Evolutionary conservation across 2,329 filamentous ascomycete genomes (phyloP), one percentile per base, ranked within the genome.

Genomic region (Emydomyces testavorans): DNA sequence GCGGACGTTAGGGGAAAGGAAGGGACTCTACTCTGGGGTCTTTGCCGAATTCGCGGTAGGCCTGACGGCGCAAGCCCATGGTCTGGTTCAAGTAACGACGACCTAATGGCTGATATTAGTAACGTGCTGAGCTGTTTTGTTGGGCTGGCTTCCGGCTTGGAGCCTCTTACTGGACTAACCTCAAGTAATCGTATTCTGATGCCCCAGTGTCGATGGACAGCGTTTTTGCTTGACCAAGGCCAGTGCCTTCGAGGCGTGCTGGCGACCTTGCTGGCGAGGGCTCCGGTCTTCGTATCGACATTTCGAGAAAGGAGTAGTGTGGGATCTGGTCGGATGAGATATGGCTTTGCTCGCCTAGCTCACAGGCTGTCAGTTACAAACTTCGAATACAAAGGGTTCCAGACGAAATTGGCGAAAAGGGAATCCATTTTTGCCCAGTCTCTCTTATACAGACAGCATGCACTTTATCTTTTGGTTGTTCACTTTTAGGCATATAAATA

Each of bases 21-120:
- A 49, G 82, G 74, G 45, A 76, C 73, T 63, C 82, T 75, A 49
- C 78, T 71, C 32, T 79, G 76, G 52, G 83, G 83, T 60, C 88
- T 82, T 66, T 95, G 90, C 64, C 92, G 85, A 65, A 98, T 98
- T 60, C 92, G 84, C 63, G 89, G 83, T 61, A 98, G 76, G 56
- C 92, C 89, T 49, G 87, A 93, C 37, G 83, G 76, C 47, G 86
- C 86, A 53, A 92, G 70, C 57, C 86, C 86, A 73, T 92, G 85
- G 61, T 94, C 88, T 68, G 90, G 86, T 67, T 90, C 88, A 63
- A 93, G 77, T 62, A 94, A 77, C 60, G 87, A 79, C 60, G 85
- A 86, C 72, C 86, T 93, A 52, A 48, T 40, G 37, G 20, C 39
- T 43, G 35, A 46, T 49, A 41, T 50, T 16, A 47, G 34, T 34